Evolutionary conservation across 2,329 filamentous ascomycete species (phyloP).

Genomic region (Ophiostoma ulmi): DNA sequence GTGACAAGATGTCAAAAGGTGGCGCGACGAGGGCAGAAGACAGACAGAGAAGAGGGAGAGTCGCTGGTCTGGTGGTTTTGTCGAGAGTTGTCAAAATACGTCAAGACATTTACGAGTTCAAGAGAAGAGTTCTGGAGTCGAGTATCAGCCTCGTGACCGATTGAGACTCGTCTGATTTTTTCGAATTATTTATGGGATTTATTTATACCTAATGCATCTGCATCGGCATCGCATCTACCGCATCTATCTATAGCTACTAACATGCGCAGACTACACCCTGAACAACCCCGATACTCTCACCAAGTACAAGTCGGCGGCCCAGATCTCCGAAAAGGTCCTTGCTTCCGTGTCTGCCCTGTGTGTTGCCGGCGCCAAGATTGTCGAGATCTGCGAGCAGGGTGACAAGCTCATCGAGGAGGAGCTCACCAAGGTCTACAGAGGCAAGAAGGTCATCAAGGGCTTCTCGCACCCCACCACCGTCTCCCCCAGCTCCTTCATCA

Average conservation of each 20-base stretch:
- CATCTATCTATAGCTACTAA: not conserved
- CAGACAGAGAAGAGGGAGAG: too few species aligned
- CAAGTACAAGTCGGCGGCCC: conserved; percentile 96
- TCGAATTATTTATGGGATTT: not conserved
- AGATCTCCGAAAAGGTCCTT: conserved; percentile 93
- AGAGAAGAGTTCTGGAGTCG: not conserved
- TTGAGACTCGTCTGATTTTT: not conserved
- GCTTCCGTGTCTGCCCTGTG: conserved; percentile 71
- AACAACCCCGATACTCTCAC: conserved; percentile 92
- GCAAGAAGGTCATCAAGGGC: conserved; percentile 94
- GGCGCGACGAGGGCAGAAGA: too few species aligned
- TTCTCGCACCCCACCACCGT: conserved; percentile 92
- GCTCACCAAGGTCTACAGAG: conserved; percentile 91
- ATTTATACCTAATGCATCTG: not conserved
- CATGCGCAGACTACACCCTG: conserved; percentile 71
- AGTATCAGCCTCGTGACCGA: not conserved
- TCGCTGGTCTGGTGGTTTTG: not conserved
- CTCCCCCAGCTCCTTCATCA: conserved; percentile 89
- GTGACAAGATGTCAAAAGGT: not conserved
- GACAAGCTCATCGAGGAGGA: conserved; percentile 94
- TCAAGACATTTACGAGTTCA: not conserved
- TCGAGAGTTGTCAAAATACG: not conserved
- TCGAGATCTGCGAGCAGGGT: conserved; percentile 90
- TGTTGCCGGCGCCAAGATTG: conserved; percentile 82
- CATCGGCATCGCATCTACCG: too few species aligned